Conservation (phyloP, 768 basidiomycete species). For the Basidioascus undulatus region DNA sequence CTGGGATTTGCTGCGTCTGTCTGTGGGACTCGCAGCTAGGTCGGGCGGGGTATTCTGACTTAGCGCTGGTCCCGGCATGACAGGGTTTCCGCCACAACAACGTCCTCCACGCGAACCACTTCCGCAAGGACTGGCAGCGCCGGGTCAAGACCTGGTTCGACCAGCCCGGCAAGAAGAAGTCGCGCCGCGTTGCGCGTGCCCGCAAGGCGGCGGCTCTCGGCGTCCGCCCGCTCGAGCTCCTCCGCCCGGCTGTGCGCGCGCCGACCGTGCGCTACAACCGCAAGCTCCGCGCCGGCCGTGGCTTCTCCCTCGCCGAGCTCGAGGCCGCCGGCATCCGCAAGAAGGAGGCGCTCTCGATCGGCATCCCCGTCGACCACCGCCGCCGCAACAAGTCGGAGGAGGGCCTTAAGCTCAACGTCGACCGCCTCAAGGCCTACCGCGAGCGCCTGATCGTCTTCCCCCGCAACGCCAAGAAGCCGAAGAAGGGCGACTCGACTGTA, state of each 20-base stretch:
- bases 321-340: slow-evolving; percentile 84
- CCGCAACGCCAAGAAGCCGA: slow-evolving; percentile 60
- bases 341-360: slow-evolving; percentile 79
- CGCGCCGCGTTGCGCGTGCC: slow-evolving; percentile 76
- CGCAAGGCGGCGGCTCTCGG: slow-evolving; percentile 73
- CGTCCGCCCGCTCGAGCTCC: slow-evolving; percentile 67
- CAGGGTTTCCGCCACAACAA: slow-evolving; percentile 64
- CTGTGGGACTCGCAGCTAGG: no score
- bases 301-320: slow-evolving; percentile 81
- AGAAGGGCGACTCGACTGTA: slow-evolving; percentile 82
- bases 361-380: slow-evolving; percentile 90
- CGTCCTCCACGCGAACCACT: slow-evolving; percentile 81
- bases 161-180: slow-evolving; percentile 93
- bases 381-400: slow-evolving; percentile 91
- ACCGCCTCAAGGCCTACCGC: slow-evolving; percentile 84
- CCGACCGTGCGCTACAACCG: slow-evolving; percentile 96
- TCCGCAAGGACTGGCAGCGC: slow-evolving; percentile 97
- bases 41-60: no score
- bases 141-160: slow-evolving; percentile 95
- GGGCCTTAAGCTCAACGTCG: slow-evolving; percentile 84
- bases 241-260: slow-evolving; percentile 88
- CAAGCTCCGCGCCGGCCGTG: slow-evolving; percentile 87
- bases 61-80: no score
- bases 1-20: no score
- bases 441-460: slow-evolving; percentile 85